Evolutionary conservation across 345 rosid genomes (phyloP), one percentile per base, ranked within the genome.

Genomic region (Hevea brasiliensis): DNA sequence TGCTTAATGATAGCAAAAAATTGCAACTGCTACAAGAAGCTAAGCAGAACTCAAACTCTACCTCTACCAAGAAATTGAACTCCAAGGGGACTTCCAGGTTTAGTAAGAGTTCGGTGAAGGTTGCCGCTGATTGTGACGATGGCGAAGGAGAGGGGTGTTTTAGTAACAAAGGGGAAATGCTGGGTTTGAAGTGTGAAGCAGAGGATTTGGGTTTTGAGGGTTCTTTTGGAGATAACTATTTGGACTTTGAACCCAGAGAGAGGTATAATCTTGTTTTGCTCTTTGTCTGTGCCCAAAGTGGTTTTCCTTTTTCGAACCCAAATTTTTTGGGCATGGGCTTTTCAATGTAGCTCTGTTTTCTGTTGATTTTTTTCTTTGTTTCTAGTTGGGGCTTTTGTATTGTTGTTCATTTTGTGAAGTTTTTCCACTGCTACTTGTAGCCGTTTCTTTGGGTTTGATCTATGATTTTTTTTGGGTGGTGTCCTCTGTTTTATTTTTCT

Each of bases 221-320:
- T 65, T 83, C 86, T 47, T 83, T 72, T 62, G 89, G 90, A 27
- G 91, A 89, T 41, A 87, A 79, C 82, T 79, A 56, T 61, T 73
- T 81, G 74, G 82, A 84, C 62, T 84, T 72, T 76, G 90, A 85
- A 62, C 61, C 77, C 63, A 84, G 83, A 72, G 81, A 81, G 64
- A 88, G 94, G 91, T 87, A 78, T 45, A 37, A 15, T n/a, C 18
- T 29, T 24, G 60, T 7, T 14, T 47, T 37, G 32, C 45, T 60
- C 26, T 54, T 1, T 61, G 37, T 44, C 0, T 6, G 2, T 32
- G 18, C 20, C 8, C 21, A 15, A 13, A 44, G 29, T 44, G 41
- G 10, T 4, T 3, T 41, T 72, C 66, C 50, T 27, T 54, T 70
- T 18, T 48, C 4, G 7, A 7, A 42, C 15, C 3, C 5, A 2